Conservation (phyloP, 2,329 filamentous ascomycete species). For the Apiospora phragmitis region DNA sequence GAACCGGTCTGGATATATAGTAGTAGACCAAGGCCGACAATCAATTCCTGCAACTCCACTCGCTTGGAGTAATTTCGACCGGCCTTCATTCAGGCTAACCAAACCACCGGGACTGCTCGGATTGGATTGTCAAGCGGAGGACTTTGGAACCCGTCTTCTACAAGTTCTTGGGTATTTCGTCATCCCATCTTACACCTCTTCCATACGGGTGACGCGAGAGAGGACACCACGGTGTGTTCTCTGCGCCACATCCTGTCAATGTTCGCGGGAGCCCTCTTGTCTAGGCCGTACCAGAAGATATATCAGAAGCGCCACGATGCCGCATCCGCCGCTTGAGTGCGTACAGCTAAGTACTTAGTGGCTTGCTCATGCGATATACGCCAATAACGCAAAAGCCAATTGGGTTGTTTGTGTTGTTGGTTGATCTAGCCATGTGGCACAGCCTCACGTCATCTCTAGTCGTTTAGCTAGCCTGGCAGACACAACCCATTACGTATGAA, state of each 20-base stretch:
- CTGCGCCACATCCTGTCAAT: background rate
- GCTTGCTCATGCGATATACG: background rate
- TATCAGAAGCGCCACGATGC: background rate
- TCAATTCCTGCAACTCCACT: background rate
- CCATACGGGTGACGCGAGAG: too few species aligned
- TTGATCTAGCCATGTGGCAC: background rate
- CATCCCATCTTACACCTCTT: background rate
- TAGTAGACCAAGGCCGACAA: background rate
- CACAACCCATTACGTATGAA: background rate
- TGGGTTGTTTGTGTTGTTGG: background rate
- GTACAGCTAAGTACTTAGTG: too few species aligned
- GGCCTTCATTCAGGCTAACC: constrained; percentile 4
- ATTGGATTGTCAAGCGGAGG: background rate
- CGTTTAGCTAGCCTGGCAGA: background rate
- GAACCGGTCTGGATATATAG: background rate
- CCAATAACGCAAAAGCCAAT: background rate
- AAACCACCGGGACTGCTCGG: background rate
- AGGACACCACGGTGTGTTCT: background rate
- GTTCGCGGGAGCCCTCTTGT: background rate
- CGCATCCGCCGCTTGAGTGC: background rate
- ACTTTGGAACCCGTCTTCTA: background rate
- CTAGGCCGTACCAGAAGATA: too few species aligned
- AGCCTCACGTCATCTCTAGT: background rate
- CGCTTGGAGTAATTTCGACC: background rate
- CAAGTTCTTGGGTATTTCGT: background rate